phyloP scores from a whole-genome alignment of 2,329 filamentous ascomycete species.

The Colletotrichum abscissum region DNA sequence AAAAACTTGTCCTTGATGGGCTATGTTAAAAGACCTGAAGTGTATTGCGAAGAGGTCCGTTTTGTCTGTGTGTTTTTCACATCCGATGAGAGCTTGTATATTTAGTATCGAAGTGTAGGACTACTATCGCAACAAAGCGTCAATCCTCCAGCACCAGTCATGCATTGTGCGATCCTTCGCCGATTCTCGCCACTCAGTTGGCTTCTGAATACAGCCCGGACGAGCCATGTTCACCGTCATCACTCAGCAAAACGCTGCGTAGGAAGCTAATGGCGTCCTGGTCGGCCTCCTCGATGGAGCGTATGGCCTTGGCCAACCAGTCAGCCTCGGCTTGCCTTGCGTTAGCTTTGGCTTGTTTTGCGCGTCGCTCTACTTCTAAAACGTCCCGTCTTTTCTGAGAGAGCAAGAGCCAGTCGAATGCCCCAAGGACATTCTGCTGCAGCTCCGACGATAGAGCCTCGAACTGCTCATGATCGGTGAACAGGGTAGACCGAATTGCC shows the following conservation, averaged over 20 bases:
- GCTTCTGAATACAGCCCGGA: too few relatives aligned
- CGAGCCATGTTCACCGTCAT: neutral
- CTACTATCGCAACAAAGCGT: too few relatives aligned
- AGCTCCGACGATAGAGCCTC: neutral
- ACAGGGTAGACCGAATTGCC: neutral
- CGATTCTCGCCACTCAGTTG: too few relatives aligned
- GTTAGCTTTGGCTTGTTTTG: neutral
- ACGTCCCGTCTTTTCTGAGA: neutral
- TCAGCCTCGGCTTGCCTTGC: neutral
- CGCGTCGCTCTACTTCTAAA: neutral
- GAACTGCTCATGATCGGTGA: neutral
- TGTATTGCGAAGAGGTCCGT: too few relatives aligned
- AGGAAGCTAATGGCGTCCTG: neutral
- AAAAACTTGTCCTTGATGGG: too few relatives aligned
- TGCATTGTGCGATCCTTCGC: too few relatives aligned
- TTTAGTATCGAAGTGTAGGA: too few relatives aligned
- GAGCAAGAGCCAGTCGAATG: neutral
- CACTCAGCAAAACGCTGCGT: neutral
- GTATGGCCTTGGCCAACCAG: neutral
- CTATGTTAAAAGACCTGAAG: too few relatives aligned
- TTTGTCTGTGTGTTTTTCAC: too few relatives aligned
- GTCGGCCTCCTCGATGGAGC: neutral
- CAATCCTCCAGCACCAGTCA: too few relatives aligned
- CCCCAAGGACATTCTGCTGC: neutral
- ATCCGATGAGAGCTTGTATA: too few relatives aligned